A percentile compares a stretch with the other conserved stretches of the same genome.
These are phyloP conservation scores for Bacidia rubella DNA, from an alignment of 495 filamentous ascomycete species.

Conservation along the genomic window DNA sequence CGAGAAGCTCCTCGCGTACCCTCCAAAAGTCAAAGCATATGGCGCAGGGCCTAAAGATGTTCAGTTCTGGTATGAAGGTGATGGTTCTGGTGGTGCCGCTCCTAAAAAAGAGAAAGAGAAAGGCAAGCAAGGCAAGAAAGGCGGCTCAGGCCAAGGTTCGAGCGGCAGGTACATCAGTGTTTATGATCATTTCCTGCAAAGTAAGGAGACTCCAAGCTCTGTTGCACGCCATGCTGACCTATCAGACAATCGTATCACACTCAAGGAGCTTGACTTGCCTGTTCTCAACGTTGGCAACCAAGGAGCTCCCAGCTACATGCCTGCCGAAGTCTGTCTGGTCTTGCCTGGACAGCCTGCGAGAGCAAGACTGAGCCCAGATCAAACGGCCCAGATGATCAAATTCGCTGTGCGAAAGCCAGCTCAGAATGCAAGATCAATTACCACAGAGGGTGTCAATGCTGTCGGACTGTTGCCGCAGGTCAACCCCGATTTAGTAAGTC, in stretches of 20 bases:
- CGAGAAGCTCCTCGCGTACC: not conserved
- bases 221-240: not conserved
- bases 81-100: no score
- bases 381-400: conserved; percentile 49
- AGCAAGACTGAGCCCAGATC: conserved; percentile 38
- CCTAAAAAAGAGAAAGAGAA: conserved; percentile 1
- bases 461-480: conserved; percentile 41
- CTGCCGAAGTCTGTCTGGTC: conserved; percentile 52
- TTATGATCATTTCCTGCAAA: not conserved
- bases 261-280: not conserved
- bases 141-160: not conserved
- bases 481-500: not conserved
- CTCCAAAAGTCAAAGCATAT: not conserved
- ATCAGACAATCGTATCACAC: not conserved
- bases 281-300: conserved; percentile 51
- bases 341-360: conserved; percentile 51
- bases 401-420: conserved; percentile 56
- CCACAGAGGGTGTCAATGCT: conserved; percentile 35
- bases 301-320: conserved; percentile 47
- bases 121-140: not conserved
- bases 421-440: conserved; percentile 54
- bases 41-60: not conserved
- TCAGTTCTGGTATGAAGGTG: not conserved
- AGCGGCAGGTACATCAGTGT: not conserved
- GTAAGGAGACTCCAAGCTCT: not conserved